A percentile compares a stretch with the other conserved stretches of the same genome.
phyloP scores from a whole-genome alignment of 2,329 filamentous ascomycete species.

The Colletotrichum costaricense region DNA sequence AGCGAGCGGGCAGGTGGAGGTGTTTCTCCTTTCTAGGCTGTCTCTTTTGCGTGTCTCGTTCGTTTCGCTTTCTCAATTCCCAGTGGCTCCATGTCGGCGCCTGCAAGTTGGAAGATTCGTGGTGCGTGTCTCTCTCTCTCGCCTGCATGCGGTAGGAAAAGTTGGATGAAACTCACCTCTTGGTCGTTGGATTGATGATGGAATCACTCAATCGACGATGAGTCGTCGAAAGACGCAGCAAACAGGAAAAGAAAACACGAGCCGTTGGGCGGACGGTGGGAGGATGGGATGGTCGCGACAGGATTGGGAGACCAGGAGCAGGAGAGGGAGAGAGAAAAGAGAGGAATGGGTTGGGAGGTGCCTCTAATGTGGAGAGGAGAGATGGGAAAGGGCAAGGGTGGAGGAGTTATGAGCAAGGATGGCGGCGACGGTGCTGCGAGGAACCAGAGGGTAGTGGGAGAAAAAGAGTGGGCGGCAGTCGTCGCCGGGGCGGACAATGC shows the following conservation, averaged over 20 bases:
- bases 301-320: constrained; percentile 35
- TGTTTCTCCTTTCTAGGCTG: constrained; percentile 10
- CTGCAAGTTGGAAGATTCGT: not conserved
- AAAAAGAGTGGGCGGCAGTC: constrained; percentile 24
- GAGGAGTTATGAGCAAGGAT: constrained; percentile 33
- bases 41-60: constrained; percentile 28
- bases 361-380: constrained; percentile 38
- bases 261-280: constrained; percentile 33
- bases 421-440: constrained; percentile 15
- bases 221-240: constrained; percentile 32
- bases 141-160: not conserved
- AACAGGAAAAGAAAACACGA: constrained; percentile 37
- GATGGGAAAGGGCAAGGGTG: constrained; percentile 35
- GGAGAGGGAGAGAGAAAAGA: constrained; percentile 37
- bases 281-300: constrained; percentile 38
- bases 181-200: constrained; percentile 8
- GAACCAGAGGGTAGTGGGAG: constrained; percentile 21
- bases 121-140: not conserved
- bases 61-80: constrained; percentile 19
- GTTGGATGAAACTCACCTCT: constrained; percentile 14
- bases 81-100: constrained; percentile 24
- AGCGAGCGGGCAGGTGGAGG: not conserved
- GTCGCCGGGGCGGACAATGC: constrained; percentile 32
- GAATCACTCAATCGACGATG: constrained; percentile 30
- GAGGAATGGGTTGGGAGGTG: constrained; percentile 38